Evolutionary conservation across 352 stramenopile genomes (phyloP), one percentile per base, ranked within the genome.

Genomic region (Phytophthora colocasiae): DNA sequence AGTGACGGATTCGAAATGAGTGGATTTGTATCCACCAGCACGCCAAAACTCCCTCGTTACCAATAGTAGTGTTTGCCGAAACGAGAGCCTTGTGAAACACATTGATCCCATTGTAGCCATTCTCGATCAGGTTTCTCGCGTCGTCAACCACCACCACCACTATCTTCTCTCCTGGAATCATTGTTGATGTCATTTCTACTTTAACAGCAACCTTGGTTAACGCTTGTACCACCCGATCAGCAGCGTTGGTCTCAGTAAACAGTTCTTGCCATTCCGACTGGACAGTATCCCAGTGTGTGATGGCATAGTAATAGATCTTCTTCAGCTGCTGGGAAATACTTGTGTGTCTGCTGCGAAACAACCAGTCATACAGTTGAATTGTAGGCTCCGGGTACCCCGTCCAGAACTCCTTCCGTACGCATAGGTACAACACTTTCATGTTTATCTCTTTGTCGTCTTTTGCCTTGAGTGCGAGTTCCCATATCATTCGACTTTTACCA

Each of bases 381-480:
- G 46, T 63, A 2, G 27, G 29, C 9, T 34, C 26, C 36, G 51
- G 50, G 53, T 43, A 68, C 5, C 51, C 59, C 27, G 40, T 61
- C 2, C 44, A 61, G 7, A 2, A 2, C 39, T 41, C 12, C 12
- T 14, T 7, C 4, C 27, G 27, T 7, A 31, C 6, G 34, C 34
- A n/a, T 14, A 40, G 1, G 34, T 40, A 40, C 10, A 40, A 0
- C 4, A 40, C 5, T 14, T 10, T 40, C 34, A 40, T 40, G 1
- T 40, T 40, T 6, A 9, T 22, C 22, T 22, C 22, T 22, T 22
- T 22, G 2, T 22, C 3, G 10, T 40, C 34, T 4, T 2, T 40
- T 14, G 34, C 34, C 6, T 5, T 40, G 6, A 12, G 11, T 40
- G 34, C 9, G 14, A 40, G 34, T n/a, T 40, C 34, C 4, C 14